Evolutionary conservation across 306 rosid genomes (phyloP), one percentile per base, ranked within the genome.

Genomic region (Abrus pulchellus): DNA sequence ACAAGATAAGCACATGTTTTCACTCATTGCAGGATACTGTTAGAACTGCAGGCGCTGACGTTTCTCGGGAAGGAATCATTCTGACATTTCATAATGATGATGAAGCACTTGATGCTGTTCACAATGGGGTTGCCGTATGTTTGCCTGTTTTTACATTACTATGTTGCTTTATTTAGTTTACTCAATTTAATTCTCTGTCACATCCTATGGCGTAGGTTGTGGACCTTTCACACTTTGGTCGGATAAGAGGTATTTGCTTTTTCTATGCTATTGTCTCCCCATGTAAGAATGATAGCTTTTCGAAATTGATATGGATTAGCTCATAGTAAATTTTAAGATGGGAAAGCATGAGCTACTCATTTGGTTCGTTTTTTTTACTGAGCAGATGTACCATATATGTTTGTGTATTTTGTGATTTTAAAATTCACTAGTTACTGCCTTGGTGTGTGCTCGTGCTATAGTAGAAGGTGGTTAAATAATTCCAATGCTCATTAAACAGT

Each of bases 211-310:
- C 53, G 14, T 88, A 92, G 98, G 97, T 92, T 11, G 97, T 89
- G 84, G 97, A 94, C 86, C 97, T 94, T 63, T 94, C 98, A 68
- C 97, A 94, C 86, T 94, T 88, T 71, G 97, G 97, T 84, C 88
- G 98, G 78, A 87, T 94, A 82, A 88, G 97, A 91, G 98, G 98
- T 94, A 91, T 80, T 10, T 83, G 64, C n/a, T 55, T 74, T 78
- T 79, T 52, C 14, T 45, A 52, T 65, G 64, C 45, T 57, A 33
- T 49, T 74, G 64, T 30, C 60, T 75, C 30, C 53, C 64, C 9
- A 54, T 64, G 6, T 53, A 38, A 55, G 40, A 45, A 6, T 65
- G 54, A 64, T 62, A 49, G 48, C 40, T 47, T 53, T 75, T 61
- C 61, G 38, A 29, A 52, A 27, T 47, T 36, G 40, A 36, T 36